A percentile compares a stretch with the other conserved stretches of the same genome.
Evolutionary conservation across 2,329 filamentous ascomycete genomes (phyloP).

Genomic region (Epichloe gansuensis): DNA sequence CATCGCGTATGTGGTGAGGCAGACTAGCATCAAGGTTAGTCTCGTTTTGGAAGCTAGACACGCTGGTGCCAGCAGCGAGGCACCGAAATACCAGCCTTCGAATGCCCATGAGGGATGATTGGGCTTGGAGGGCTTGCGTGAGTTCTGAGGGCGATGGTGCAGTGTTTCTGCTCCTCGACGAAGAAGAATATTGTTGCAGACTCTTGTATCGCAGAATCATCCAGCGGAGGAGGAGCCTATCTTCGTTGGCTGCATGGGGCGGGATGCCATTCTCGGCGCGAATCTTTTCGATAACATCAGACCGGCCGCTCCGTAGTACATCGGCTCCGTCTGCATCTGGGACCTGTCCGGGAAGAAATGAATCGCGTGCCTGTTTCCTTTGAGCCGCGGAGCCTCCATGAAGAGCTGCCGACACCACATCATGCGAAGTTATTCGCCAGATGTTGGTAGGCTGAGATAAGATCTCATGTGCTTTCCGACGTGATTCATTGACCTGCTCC

Average conservation of each 20-base stretch:
- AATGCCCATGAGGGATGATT: conserved; percentile 16
- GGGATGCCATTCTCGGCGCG: conserved; percentile 21
- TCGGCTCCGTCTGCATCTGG: not conserved
- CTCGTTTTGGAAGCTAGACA: conserved; percentile 9
- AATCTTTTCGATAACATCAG: conserved; percentile 10
- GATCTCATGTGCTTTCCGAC: conserved; percentile 15
- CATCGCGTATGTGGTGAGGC: conserved; percentile 12
- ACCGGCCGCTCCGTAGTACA: not conserved
- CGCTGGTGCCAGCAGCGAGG: conserved; percentile 13
- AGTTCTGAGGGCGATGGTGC: conserved; percentile 9
- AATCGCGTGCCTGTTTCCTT: not conserved
- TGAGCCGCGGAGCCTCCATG: not conserved
- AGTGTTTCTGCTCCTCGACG: not conserved
- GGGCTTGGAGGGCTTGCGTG: conserved; percentile 9
- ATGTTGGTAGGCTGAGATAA: conserved; percentile 14
- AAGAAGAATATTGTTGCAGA: conserved; percentile 1
- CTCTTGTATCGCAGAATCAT: conserved; percentile 17
- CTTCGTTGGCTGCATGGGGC: conserved; percentile 14
- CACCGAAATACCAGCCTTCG: conserved; percentile 20
- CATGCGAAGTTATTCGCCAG: conserved; percentile 30
- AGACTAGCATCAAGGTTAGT: conserved; percentile 4
- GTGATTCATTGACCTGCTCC: conserved; percentile 14
- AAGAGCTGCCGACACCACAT: conserved; percentile 29
- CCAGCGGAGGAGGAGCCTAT: conserved; percentile 24
- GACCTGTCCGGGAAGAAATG: not conserved